Base-by-base conservation (phyloP, 371 early-diverging fungal species). In the Mortierella sp. region DNA sequence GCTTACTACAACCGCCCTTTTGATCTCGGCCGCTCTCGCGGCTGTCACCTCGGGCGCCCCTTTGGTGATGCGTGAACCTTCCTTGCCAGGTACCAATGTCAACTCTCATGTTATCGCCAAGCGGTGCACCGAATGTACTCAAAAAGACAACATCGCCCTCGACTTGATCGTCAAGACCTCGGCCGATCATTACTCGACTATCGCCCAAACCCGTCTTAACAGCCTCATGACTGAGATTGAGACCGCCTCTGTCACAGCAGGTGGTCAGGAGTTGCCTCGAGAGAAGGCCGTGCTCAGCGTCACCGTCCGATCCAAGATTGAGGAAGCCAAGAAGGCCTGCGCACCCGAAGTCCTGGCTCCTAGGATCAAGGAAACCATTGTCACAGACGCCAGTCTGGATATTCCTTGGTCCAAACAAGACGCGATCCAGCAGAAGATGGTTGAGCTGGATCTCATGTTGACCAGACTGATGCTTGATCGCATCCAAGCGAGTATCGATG, bases 361-460 rank as follows among this genome's bases (percentile, higher is more conserved):
- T 12, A 44, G 50, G n/a, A 69, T 69, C 62, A 61, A 64, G 59
- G 53, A 28, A 2, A 54, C 68, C 17, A 56, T 74, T 16, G 19
- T 45, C 13, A 19, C 57, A 6, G 50, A 74, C 24, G 37, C 49
- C 24, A 68, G 27, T 25, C n/a, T 64, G 16, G 65, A 74, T n/a
- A 27, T 63, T 19, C 22, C 68, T 0, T 64, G 68, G 76, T 67
- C 63, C 10, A 50, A 74, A 37, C 53, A 74, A 37, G 76, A 67
- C 24, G 61, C 67, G 17, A 29, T 68, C 31, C 54, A 59, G 45
- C 63, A 60, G 25, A 67, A 60, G 50, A 59, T 74, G 60, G 51
- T 31, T 0, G 64, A 51, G 29, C 37, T 74, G 24, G 57, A 74
- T 37, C 17, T 39, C 48, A 50, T 25, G 48, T 28, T 74, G 22